phyloP scores from a whole-genome alignment of 345 rosid genomes.

The Balakata baccata region DNA sequence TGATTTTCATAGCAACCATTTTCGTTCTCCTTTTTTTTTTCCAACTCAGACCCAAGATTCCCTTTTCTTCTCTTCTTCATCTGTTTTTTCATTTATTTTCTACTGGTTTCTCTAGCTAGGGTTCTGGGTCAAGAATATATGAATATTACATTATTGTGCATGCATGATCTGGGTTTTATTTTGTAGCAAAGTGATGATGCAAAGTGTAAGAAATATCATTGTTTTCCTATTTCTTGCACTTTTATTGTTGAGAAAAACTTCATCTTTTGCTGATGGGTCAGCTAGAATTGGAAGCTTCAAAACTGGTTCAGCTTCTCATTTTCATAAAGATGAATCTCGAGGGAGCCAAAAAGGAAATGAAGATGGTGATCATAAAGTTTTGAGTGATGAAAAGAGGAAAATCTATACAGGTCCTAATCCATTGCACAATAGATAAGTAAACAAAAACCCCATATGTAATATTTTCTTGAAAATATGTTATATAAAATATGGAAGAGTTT shows the following conservation, averaged over 20 bases:
- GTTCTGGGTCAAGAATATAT: no score
- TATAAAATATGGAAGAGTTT: not conserved
- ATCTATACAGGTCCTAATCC: constrained; percentile 65
- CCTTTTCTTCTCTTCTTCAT: no score
- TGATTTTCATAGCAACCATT: no score
- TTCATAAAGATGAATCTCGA: constrained; percentile 8
- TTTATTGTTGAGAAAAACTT: constrained; percentile 28
- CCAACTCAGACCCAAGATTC: no score
- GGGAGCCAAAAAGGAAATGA: constrained; percentile 15
- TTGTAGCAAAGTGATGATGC: no score
- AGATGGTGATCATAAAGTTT: constrained; percentile 20
- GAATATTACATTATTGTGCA: no score
- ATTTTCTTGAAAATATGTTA: not conserved
- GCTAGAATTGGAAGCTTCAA: constrained; percentile 27
- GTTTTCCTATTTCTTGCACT: constrained; percentile 35
- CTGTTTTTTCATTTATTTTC: no score
- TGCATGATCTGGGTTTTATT: no score
- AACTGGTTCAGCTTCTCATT: constrained; percentile 20
- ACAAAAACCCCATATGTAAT: not conserved
- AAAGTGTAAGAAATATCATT: no score
- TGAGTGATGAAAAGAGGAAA: constrained; percentile 51
- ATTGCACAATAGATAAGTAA: constrained; percentile 49
- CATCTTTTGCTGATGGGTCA: constrained; percentile 24
- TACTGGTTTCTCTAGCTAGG: no score
- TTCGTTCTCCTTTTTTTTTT: no score